Base-by-base conservation (phyloP, 768 basidiomycete species). In the Macrolepiota albuminosa region DNA sequence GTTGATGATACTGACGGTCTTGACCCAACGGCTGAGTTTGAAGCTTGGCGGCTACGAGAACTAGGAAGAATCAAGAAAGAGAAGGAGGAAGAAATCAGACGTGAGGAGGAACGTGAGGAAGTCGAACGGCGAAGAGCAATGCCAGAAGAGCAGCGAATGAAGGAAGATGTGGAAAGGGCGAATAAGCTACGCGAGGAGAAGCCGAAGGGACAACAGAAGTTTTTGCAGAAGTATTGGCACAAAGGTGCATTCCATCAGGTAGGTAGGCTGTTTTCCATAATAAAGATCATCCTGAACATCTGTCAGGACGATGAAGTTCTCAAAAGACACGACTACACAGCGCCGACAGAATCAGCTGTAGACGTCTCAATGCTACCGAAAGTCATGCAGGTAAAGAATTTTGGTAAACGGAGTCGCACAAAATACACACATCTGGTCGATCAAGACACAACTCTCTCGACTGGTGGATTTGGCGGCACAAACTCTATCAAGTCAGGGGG, bases 161-260 rank as follows among this genome's bases (percentile, higher is more conserved):
- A 86, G 72, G 97, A 99, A 71, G 97, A 99, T 71, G 69, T 95
- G 61, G 95, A 92, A 70, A 85, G 79, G 45, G 95, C 95, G 3
- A 82, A 93, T 59, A 86, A 91, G 71, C 75, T 83, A 36, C 81
- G 97, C 58, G 88, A 88, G 57, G 92, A 91, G 56, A 96, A 95
- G 73, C 91, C 92, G 1, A 91, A 97, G 70, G 93, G 92, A 3
- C 82, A 91, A 63, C 91, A 94, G 70, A 91, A 86, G 69, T 98
- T 98, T 75, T 73, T 98, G 63, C 95, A 98, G 72, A 98, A 97
- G 74, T 99, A 97, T 71, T 98, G 94, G 87, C 97, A 99, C 78
- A 98, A 96, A 74, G 97, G 97, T 67, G 97, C 96, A 61, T 99
- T 98, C 80, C 94, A 97, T 72, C 93, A 95, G 83, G 95, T 91